These are phyloP conservation scores for Aristolochia fimbriata DNA, from an alignment of 164 flowering plant genomes.

Conservation along the genomic window DNA sequence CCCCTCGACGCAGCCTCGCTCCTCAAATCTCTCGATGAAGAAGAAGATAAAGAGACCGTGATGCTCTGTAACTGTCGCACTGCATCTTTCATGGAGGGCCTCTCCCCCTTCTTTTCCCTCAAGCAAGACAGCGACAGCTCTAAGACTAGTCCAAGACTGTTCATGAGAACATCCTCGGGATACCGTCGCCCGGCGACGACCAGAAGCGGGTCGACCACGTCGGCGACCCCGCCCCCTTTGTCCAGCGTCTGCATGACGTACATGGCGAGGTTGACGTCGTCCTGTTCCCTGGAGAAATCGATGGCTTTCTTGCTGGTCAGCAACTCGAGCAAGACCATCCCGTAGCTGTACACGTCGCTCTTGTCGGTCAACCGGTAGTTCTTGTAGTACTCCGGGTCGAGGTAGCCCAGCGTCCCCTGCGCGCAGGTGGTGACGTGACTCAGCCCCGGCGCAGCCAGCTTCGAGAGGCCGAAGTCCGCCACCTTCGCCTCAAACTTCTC, in stretches of 20 bases:
- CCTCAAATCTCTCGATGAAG: too few species aligned
- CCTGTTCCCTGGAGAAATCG: slow-evolving; percentile 44
- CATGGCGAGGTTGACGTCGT: slow-evolving; percentile 41
- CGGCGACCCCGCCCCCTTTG: slow-evolving; percentile 24
- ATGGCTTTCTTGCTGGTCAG: slow-evolving; percentile 48
- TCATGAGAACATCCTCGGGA: slow-evolving; percentile 7
- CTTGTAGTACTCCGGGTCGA: slow-evolving; percentile 62
- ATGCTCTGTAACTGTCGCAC: slow-evolving; percentile 38
- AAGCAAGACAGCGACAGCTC: slow-evolving; percentile 50
- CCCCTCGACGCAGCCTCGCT: too few species aligned
- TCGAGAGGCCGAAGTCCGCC: slow-evolving; percentile 59
- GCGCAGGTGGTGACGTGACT: slow-evolving; percentile 67
- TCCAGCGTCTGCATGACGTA: slow-evolving; percentile 25
- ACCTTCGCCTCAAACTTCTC: slow-evolving; percentile 47
- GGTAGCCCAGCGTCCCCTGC: slow-evolving; percentile 67
- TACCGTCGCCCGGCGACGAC: slow-evolving; percentile 12
- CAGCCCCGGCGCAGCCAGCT: slow-evolving; percentile 46
- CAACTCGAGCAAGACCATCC: slow-evolving; percentile 63
- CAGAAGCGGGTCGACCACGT: slow-evolving; percentile 34
- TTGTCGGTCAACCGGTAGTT: slow-evolving; percentile 58
- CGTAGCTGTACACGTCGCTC: slow-evolving; percentile 73
- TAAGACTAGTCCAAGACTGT: slow-evolving; percentile 21
- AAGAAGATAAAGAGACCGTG: too few species aligned
- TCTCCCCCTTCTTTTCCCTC: slow-evolving; percentile 46
- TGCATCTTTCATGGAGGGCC: slow-evolving; percentile 58